phyloP scores from a whole-genome alignment of 768 basidiomycete species.

The Rhizopogon vulgaris region DNA sequence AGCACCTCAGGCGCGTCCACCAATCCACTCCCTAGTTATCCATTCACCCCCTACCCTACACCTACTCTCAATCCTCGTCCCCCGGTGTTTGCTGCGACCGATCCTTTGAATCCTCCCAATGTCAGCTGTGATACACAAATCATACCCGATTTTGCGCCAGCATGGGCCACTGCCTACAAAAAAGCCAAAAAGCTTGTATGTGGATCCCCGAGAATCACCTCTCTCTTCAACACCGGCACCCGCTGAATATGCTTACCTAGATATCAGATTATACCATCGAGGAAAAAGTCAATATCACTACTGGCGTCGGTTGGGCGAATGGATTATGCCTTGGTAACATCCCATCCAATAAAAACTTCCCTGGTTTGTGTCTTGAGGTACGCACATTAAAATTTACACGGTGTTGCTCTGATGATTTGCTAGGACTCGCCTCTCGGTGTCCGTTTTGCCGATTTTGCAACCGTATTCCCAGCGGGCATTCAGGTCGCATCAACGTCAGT shows the following conservation, averaged over 20 bases:
- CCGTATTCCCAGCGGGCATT: constrained; percentile 52
- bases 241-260: constrained; percentile 14
- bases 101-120: constrained; percentile 47
- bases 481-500: constrained; percentile 45
- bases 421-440: constrained; percentile 34
- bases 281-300: constrained; percentile 21
- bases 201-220: background rate
- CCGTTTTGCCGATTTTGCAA: constrained; percentile 32
- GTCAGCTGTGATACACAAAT: constrained; percentile 30
- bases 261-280: constrained; percentile 29
- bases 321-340: constrained; percentile 66
- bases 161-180: constrained; percentile 48
- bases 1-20: constrained; percentile 10
- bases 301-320: constrained; percentile 19
- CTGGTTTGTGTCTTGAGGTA: constrained; percentile 61
- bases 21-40: constrained; percentile 28
- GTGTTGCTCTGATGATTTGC: background rate
- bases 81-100: constrained; percentile 43
- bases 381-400: background rate
- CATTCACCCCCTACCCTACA: constrained; percentile 52
- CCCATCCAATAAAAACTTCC: constrained; percentile 35
- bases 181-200: constrained; percentile 49
- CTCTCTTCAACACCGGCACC: background rate
- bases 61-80: constrained; percentile 45
- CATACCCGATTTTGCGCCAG: constrained; percentile 32